Evolutionary conservation across 495 filamentous ascomycete genomes (phyloP).

Genomic region (Astrothelium subdiscretum): DNA sequence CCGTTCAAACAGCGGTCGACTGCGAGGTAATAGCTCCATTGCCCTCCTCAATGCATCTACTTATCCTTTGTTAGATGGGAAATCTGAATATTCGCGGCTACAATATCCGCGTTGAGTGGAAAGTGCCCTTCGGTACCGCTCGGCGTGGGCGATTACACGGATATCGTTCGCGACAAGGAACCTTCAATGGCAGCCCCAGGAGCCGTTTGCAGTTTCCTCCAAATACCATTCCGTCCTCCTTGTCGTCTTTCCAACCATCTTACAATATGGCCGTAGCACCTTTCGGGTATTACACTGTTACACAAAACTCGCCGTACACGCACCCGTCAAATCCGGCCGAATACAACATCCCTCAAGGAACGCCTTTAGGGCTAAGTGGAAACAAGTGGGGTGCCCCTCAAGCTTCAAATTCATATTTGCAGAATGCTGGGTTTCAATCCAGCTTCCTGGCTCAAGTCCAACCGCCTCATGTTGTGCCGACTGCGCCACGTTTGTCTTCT

Average conservation of each 20-base stretch:
- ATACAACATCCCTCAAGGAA: background rate
- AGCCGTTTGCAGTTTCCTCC: background rate
- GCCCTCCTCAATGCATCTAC: background rate
- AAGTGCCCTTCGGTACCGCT: background rate
- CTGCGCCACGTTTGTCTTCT: background rate
- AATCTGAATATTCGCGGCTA: slow-evolving; percentile 4
- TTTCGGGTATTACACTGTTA: background rate
- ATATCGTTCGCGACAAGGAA: background rate
- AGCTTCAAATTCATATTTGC: background rate
- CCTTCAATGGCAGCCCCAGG: background rate
- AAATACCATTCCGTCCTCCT: background rate
- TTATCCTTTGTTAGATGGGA: background rate
- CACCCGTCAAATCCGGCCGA: background rate
- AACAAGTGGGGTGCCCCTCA: background rate
- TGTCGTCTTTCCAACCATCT: background rate
- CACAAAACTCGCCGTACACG: background rate
- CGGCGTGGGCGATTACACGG: background rate
- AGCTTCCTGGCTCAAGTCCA: background rate
- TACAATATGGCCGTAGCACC: background rate
- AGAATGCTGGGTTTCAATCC: background rate
- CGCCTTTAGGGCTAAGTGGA: background rate
- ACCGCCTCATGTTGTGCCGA: background rate
- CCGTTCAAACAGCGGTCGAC: background rate
- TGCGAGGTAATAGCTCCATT: background rate
- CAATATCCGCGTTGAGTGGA: background rate